Base-by-base conservation (phyloP, 805 yeast genomes). In the Kluyveromyces starmeri region DNA sequence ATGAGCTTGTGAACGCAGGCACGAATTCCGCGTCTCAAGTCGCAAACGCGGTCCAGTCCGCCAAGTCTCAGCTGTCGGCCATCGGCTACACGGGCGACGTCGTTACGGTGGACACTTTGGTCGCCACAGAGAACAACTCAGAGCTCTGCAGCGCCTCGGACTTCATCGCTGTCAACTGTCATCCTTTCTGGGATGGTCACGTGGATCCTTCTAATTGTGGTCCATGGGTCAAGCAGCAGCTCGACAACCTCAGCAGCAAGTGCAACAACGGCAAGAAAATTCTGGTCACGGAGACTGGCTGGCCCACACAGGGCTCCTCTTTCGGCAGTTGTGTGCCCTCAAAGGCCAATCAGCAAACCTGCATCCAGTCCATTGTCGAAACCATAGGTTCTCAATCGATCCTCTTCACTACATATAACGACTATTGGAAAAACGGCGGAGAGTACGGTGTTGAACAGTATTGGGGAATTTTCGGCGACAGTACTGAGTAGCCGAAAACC, bases 341-440 rank as follows among this genome's bases (percentile, higher is more conserved):
- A 28, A 53, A 58, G 8, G 78, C 51, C 9, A 83, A 83, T 61
- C 94, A 83, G 63, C 53, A 55, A 34, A 62, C 64, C 35, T 94
- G 94, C 14, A 64, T 84, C 40, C 52, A 62, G 36, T 58, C 72
- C n/a, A 75, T 84, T 33, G 58, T 82, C 35, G 62, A 69, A 15
- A 65, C 59, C 11, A 59, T 75, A 25, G 75, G 78, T 19, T 65
- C 73, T 26, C 72, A 75, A 32, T 69, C 71, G 32, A 75, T 83
- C 11, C 67, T 84, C 37, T 68, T 84, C 51, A 74, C 88, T 19
- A 73, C 86, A 5, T 83, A 61, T 62, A 67, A 84, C 48, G 95
- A 84, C 58, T 66, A 59, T 59, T 84, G 95, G 95, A 84, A 84
- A 55, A 47, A 50, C 8, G 83, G 94, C n/a, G 95, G 95, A 34